phyloP scores from a whole-genome alignment of 2,329 filamentous ascomycete species.

The Botryotinia convoluta region DNA sequence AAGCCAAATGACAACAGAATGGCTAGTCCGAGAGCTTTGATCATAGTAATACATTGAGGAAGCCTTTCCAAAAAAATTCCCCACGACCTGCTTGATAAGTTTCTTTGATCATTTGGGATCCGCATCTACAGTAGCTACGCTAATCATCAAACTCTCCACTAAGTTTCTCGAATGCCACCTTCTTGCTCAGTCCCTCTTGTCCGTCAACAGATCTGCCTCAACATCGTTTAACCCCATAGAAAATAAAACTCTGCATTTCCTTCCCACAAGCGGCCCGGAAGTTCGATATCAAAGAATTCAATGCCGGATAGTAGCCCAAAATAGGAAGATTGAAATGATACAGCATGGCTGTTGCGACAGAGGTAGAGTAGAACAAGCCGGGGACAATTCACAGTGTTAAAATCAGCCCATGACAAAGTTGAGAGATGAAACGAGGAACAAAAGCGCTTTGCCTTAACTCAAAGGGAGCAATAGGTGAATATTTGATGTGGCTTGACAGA shows the following conservation, averaged over 20 bases:
- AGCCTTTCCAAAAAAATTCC: no score
- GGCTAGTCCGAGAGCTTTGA: no score
- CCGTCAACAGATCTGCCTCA: background rate
- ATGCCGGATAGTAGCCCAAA: background rate
- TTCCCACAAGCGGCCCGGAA: background rate
- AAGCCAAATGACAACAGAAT: no score
- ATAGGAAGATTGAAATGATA: background rate
- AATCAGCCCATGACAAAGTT: background rate
- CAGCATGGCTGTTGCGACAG: background rate
- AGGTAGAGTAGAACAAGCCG: background rate
- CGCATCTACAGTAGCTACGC: no score
- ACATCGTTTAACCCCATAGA: background rate
- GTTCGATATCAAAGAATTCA: background rate
- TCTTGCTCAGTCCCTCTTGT: accelerated
- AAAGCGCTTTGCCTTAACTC: background rate
- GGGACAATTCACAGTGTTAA: background rate
- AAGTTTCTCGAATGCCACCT: background rate
- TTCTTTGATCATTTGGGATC: no score
- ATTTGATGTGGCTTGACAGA: background rate
- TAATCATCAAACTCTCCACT: no score
- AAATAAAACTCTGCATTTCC: background rate
- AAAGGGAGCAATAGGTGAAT: background rate
- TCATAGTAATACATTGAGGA: no score
- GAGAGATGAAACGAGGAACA: background rate
- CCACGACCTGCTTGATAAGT: no score